Conservation (phyloP, 225 moss, liverwort and hornwort genomes). For the Marchantia polymorpha region DNA sequence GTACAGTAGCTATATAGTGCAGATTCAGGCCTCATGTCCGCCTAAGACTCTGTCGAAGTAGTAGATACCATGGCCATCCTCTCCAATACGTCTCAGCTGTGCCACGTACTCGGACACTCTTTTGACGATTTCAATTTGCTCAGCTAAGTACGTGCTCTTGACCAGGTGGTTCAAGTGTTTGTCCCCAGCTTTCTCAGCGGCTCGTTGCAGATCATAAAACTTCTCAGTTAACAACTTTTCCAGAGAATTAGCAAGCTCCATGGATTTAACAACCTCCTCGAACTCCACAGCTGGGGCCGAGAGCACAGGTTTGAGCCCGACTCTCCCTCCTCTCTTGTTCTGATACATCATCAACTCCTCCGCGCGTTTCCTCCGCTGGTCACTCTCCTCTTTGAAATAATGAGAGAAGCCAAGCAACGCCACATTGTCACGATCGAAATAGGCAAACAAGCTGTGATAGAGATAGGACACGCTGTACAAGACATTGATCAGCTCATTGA, state of each 20-base stretch:
- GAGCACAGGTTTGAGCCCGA: conserved; percentile 54
- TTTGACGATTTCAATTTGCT: conserved; percentile 65
- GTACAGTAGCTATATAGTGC: background rate
- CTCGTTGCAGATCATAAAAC: conserved; percentile 49
- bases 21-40: conserved; percentile 13
- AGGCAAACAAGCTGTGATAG: conserved; percentile 62
- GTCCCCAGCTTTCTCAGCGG: conserved; percentile 11
- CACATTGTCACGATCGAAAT: conserved; percentile 70
- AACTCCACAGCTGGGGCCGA: conserved; percentile 44
- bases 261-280: conserved; percentile 58
- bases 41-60: conserved; percentile 62
- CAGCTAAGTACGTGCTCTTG: background rate
- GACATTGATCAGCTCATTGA: conserved; percentile 74
- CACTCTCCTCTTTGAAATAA: conserved; percentile 57
- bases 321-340: conserved; percentile 68
- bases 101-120: conserved; percentile 58
- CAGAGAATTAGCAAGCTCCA: conserved; percentile 60
- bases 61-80: conserved; percentile 59
- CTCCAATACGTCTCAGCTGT: conserved; percentile 63
- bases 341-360: conserved; percentile 66
- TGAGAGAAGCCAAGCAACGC: conserved; percentile 59
- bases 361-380: conserved; percentile 60
- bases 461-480: conserved; percentile 75
- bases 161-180: conserved; percentile 7
- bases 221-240: conserved; percentile 65